Percentiles rank a stretch among this genome's conserved stretches.
Evolutionary conservation across 176 grass and related monocot genomes (phyloP).

Genomic region (Olyra latifolia): DNA sequence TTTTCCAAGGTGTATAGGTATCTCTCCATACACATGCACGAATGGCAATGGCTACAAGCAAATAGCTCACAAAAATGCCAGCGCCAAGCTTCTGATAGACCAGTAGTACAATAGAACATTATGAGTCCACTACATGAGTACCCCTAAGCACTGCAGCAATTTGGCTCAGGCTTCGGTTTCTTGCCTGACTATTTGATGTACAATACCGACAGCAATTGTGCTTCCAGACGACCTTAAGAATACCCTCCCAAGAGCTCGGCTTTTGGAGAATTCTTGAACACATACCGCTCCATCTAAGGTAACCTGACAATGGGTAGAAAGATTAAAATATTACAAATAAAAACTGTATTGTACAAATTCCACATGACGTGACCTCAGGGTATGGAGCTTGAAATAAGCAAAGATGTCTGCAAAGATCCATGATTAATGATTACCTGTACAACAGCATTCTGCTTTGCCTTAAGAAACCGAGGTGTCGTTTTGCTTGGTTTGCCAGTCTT

Average conservation of each 20-base stretch:
- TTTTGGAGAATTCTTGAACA: slow-evolving; percentile 81
- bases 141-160: background rate
- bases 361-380: background rate
- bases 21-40: slow-evolving; percentile 7
- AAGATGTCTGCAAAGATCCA: background rate
- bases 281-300: slow-evolving; percentile 60
- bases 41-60: background rate
- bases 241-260: slow-evolving; percentile 72
- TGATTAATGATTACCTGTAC: slow-evolving; percentile 55
- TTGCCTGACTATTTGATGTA: slow-evolving; percentile 50
- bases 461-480: slow-evolving; percentile 78
- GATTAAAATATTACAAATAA: slow-evolving; percentile 14
- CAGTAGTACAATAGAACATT: background rate
- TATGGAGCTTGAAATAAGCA: background rate
- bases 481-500: slow-evolving; percentile 80
- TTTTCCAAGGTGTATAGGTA: slow-evolving; percentile 21
- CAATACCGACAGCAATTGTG: slow-evolving; percentile 80
- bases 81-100: slow-evolving; percentile 9
- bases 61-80: slow-evolving; percentile 44
- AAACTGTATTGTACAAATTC: background rate
- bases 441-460: slow-evolving; percentile 82
- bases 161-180: background rate
- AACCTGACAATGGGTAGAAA: slow-evolving; percentile 46
- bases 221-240: slow-evolving; percentile 75
- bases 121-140: too few species aligned